Conservation (phyloP, 176 grass and related monocot genomes). For the Lolium multiflorum region DNA sequence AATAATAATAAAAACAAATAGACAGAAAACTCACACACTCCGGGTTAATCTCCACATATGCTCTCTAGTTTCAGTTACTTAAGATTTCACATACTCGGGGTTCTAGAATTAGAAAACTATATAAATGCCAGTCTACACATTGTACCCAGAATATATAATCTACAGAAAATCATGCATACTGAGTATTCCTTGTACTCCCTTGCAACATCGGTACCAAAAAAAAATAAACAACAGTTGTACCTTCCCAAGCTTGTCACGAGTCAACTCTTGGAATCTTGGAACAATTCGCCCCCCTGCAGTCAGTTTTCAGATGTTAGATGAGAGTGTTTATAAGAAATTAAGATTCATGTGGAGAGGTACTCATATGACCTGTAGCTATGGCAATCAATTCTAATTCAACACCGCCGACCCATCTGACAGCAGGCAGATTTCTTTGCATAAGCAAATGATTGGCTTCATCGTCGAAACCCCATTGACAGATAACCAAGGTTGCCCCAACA, state of each 20-base stretch:
- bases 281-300: slow-evolving; percentile 79
- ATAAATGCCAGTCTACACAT: background rate
- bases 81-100: slow-evolving; percentile 1
- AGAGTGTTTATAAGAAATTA: background rate
- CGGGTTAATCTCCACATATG: no score
- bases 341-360: background rate
- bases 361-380: slow-evolving; percentile 78
- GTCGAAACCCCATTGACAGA: slow-evolving; percentile 97
- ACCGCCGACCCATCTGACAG: slow-evolving; percentile 98
- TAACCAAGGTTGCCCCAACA: slow-evolving; percentile 88
- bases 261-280: slow-evolving; percentile 87
- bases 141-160: background rate
- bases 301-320: slow-evolving; percentile 40
- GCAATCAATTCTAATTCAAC: slow-evolving; percentile 98
- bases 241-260: slow-evolving; percentile 80
- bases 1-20: background rate
- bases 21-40: background rate
- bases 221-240: slow-evolving; percentile 46
- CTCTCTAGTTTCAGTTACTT: background rate
- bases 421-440: slow-evolving; percentile 89
- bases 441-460: slow-evolving; percentile 96
- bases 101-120: background rate
- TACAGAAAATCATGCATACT: background rate
- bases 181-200: background rate
- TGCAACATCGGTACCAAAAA: background rate